These are phyloP conservation scores for Sphaerobolus stellatus DNA, from an alignment of 1,284 basidiomycete genomes.

Conservation along the genomic window DNA sequence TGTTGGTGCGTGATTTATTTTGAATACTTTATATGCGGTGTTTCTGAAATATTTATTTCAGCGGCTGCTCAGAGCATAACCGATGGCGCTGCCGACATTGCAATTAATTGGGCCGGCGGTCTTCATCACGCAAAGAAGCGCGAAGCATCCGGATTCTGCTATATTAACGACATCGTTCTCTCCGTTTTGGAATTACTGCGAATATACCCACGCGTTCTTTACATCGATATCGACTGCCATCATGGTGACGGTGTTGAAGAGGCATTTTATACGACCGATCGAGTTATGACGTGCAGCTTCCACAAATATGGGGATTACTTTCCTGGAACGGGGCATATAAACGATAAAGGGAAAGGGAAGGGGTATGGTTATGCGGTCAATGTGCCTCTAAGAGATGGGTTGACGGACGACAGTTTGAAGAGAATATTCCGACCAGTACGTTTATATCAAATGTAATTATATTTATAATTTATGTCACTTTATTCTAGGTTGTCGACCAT, in stretches of 20 bases:
- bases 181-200: slow-evolving; percentile 48
- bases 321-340: slow-evolving; percentile 49
- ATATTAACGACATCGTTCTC: slow-evolving; percentile 59
- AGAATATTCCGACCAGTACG: slow-evolving; percentile 51
- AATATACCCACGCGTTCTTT: slow-evolving; percentile 50
- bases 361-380: slow-evolving; percentile 58
- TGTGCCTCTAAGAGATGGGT: slow-evolving; percentile 55
- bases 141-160: slow-evolving; percentile 62
- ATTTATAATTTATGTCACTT: not conserved
- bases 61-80: slow-evolving; percentile 52
- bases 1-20: slow-evolving; percentile 19
- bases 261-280: slow-evolving; percentile 63
- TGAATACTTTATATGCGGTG: not conserved
- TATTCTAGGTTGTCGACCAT: slow-evolving; percentile 45
- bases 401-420: slow-evolving; percentile 54
- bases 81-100: slow-evolving; percentile 52
- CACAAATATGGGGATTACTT: slow-evolving; percentile 64
- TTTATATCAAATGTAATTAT: slow-evolving; percentile 6
- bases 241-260: slow-evolving; percentile 68
- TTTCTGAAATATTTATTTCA: not conserved
- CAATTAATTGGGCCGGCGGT: slow-evolving; percentile 65
- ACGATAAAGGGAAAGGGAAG: slow-evolving; percentile 50
- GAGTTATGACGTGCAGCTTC: slow-evolving; percentile 59
- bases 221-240: slow-evolving; percentile 66
- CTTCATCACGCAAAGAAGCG: slow-evolving; percentile 65